Base-by-base conservation (phyloP, 768 basidiomycete species). In the Harrya chromipes region DNA sequence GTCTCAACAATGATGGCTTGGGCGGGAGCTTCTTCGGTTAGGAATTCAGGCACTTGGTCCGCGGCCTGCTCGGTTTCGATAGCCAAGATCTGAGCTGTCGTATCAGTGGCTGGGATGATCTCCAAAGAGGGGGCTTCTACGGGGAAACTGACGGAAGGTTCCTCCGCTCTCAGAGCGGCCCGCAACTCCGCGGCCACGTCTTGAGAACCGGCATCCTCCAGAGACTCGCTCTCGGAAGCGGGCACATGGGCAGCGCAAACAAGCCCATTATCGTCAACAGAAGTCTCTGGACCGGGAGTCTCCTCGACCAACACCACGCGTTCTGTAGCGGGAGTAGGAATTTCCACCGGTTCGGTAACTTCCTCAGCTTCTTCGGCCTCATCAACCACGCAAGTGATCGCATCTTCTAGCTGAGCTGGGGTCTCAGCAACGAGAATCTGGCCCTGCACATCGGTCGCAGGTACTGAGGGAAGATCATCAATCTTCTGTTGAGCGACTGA, bases 271-370 rank as follows among this genome's bases (percentile, higher is more conserved):
- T 7, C 12, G 9, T 37, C 36, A 47, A 21, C 46, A 27, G 39
- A 41, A 40, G 16, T 31, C 11, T 47, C 62, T 35, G 24, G 46
- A 6, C 49, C 21, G 43, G 53, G 49, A 8, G 59, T 62, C 41
- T 58, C 62, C 23, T 53, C 53, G 16, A 51, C 53, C 13, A 64
- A 20, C 3, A 39, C 24, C 39, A 52, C 43, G 20, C 10, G 38
- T 43, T 55, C 59, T 21, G 53, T 43, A 16, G 40, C 40, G 26
- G 59, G 51, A 11, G 56, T 61, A 34, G 46, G 37, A 43, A 51
- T 43, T 33, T 47, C 62, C 56, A 23, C 24, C 21, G 0, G 26
- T 34, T 53, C 53, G 56, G 43, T 19, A 52, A 50, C 17, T 21
- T 21, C 57, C 51, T 39, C 14, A 14, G 9, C 50, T 51, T 57